Evolutionary conservation across 2,329 filamentous ascomycete species (phyloP), one percentile per base, ranked within the genome.

Genomic region (Fusarium sp.): DNA sequence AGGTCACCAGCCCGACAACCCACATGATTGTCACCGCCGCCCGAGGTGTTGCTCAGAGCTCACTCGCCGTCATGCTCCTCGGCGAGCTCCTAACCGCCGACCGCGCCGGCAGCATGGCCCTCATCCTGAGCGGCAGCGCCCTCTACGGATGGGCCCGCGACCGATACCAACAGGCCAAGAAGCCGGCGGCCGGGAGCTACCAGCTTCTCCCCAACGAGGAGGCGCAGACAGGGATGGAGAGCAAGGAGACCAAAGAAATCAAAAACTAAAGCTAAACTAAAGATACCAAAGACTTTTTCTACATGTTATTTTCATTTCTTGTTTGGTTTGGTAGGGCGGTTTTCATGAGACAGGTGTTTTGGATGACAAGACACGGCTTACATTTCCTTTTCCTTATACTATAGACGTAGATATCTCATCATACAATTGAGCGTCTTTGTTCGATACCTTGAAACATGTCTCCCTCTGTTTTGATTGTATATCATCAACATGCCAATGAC

Each of bases 1-100:
- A 78, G 59, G 76, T 78, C 25, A 78, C 76, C 32, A 77, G 75
- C 64, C 76, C 76, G 39, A 78, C 76, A n/a, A 78, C 76, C 5
- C 76, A 78, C 56, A 78, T 78, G 76, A 75, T 78, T n/a, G 76
- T 78, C 14, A 78, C 76, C 11, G 76, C 76, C 25, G 76, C 76
- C 20, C 75, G 76, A 58, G 76, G 76, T 57, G 76, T 78, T 30
- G 76, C 76, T 16, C 76, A 78, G 63, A 78, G 76, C 64, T 78
- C 76, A 7, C 70, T 78, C 25, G 76, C 76, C 20, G 76, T 78
- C 27, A 59, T 78, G n/a, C 68, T 78, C 25, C 76, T 78, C 27
- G 76, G 76, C 25, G 76, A 78, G 57, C 23, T 73, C 16, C 54
- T 78, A 35, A 78, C 76, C 37, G 76, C 74, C 59, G 76, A 78